phyloP scores from a whole-genome alignment of 139 green algal genomes.

The Trebouxia sp. region DNA sequence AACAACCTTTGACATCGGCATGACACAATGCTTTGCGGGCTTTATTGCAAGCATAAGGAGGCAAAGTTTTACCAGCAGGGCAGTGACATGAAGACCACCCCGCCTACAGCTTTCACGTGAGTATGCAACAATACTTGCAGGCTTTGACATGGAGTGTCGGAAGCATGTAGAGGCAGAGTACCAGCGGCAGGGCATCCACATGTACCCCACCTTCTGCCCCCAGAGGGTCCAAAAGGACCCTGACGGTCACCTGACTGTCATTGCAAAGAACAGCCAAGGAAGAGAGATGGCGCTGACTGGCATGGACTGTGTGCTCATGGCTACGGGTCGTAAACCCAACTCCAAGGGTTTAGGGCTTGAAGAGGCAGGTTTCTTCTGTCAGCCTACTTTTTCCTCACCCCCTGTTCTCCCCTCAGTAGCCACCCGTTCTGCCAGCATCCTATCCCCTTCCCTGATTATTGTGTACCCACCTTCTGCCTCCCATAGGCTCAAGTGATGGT shows the following conservation, averaged over 20 bases:
- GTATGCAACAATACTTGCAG: too few species aligned
- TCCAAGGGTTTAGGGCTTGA: slow-evolving; percentile 74
- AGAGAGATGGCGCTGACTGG: background rate
- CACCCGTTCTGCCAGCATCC: background rate
- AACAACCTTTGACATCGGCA: too few species aligned
- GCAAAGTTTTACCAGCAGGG: too few species aligned
- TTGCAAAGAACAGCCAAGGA: slow-evolving; percentile 45
- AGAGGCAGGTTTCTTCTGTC: background rate
- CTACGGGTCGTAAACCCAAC: slow-evolving; percentile 86
- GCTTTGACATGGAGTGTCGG: slow-evolving; percentile 51
- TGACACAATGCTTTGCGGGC: too few species aligned
- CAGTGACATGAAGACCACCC: too few species aligned
- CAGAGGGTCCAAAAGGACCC: slow-evolving; percentile 28
- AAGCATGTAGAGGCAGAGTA: slow-evolving; percentile 46
- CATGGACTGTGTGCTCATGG: slow-evolving; percentile 59
- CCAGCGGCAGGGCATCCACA: slow-evolving; percentile 24
- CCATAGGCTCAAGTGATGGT: too few species aligned
- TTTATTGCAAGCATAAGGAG: too few species aligned
- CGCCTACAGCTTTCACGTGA: too few species aligned
- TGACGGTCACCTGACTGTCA: slow-evolving; percentile 32
- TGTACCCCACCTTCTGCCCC: slow-evolving; percentile 24
- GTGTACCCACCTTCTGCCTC: too few species aligned
- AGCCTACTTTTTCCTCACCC: background rate
- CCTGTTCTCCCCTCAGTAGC: too few species aligned
- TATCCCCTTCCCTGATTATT: too few species aligned